Evolutionary conservation across 805 yeast genomes (phyloP), one percentile per base, ranked within the genome.

Genomic region (Ogataea pignaliae): DNA sequence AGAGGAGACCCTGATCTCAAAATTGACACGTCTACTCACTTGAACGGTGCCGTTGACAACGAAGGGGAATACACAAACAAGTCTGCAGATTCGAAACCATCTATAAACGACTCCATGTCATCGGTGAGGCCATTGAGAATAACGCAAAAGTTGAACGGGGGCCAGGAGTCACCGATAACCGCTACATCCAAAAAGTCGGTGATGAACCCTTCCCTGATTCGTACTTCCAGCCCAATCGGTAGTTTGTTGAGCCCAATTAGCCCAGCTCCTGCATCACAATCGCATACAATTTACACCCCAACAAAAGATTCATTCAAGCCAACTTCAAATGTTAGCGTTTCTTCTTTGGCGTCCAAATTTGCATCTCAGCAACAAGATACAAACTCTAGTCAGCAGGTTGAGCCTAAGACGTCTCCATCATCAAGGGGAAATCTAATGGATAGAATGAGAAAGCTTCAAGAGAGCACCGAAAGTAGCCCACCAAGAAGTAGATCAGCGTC

Each of bases 61-160:
- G 26, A 21, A 21, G 26, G 26, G 26, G 7, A 21, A 5, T 21
- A 4, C 26, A 21, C 26, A 5, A 21, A 7, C 26, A 21, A 21
- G 26, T 4, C 7, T 21, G 4, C 26, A 4, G 26, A 21, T 7
- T 21, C 26, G 7, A 21, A 21, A 7, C 7, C 26, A 21, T 21
- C 45, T 10, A 39, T 43, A 28, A 52, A 45, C 26, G 57, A 53
- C 12, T 35, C 54, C 9, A 45, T 46, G 13, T 68, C 79, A 6
- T 80, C 78, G 1, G 88, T 80, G 1, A 76, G 85, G 60, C 90
- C 90, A 0, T 67, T 85, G 54, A 79, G 79, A 61, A 81, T 84
- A 67, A 75, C 86, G 0, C 81, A 78, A 56, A 80, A 76, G 54
- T 63, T 74, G 48, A 59, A 60, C 10, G 56, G 54, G 17, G 54